These are phyloP conservation scores for Mesembryanthemum crystallinum DNA, from an alignment of 148 eudicot species.

Conservation along the genomic window DNA sequence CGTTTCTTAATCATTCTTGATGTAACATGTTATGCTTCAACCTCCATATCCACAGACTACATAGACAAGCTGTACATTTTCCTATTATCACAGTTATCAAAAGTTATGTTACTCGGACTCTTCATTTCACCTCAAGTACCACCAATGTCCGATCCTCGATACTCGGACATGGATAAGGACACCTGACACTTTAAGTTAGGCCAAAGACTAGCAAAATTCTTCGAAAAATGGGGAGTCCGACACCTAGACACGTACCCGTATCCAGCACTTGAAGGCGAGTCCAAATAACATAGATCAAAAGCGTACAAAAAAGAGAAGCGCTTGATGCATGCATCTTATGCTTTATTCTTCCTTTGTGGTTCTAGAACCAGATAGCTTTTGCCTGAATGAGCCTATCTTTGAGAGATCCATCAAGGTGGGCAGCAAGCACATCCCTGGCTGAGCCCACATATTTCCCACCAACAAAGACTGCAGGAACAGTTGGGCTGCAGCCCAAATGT, in stretches of 20 bases:
- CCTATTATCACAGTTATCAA: not conserved
- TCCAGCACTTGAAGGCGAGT: too few relatives aligned
- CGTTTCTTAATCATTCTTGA: not conserved
- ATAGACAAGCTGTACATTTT: conserved; percentile 5
- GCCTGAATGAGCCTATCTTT: conserved; percentile 33
- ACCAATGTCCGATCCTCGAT: too few relatives aligned
- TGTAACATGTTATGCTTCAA: not conserved
- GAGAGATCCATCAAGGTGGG: conserved; percentile 35
- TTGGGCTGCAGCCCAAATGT: conserved; percentile 27
- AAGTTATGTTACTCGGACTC: too few relatives aligned
- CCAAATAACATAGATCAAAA: too few relatives aligned
- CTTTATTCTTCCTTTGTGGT: conserved; percentile 2
- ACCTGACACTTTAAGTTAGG: too few relatives aligned
- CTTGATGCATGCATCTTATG: conserved; percentile 1
- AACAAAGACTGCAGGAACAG: conserved; percentile 31
- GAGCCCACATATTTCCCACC: conserved; percentile 35
- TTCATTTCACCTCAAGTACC: too few relatives aligned
- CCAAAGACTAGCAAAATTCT: too few relatives aligned
- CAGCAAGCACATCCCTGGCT: conserved; percentile 24
- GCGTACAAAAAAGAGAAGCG: conserved; percentile 16
- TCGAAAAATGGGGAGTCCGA: too few relatives aligned
- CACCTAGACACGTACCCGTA: too few relatives aligned
- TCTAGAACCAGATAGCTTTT: conserved; percentile 32
- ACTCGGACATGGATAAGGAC: too few relatives aligned
- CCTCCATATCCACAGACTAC: not conserved